A percentile compares a stretch with the other conserved stretches of the same genome.
These are phyloP conservation scores for Ophiosphaerella narmari DNA, from an alignment of 2,329 filamentous ascomycete genomes.

Conservation along the genomic window DNA sequence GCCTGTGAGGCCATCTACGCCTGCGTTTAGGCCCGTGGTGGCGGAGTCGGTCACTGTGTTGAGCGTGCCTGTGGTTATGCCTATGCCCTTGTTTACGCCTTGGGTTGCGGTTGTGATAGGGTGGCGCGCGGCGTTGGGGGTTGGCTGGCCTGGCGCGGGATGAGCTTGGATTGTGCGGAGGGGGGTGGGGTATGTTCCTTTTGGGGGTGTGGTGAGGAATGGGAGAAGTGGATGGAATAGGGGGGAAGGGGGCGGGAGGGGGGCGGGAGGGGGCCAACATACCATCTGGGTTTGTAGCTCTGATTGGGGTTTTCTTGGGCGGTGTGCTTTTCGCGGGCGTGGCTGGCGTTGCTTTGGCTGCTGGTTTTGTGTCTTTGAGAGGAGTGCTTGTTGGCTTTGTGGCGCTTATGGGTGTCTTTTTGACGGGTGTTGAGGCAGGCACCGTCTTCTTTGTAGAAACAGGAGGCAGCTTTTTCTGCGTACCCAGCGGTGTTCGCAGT, in stretches of 20 bases:
- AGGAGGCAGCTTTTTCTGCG: conserved; percentile 26
- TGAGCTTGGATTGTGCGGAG: conserved; percentile 28
- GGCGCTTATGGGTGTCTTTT: conserved; percentile 22
- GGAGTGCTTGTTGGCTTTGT: conserved; percentile 19
- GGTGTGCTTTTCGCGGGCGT: conserved; percentile 22
- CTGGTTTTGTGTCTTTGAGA: conserved; percentile 14
- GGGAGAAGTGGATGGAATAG: conserved; percentile 7
- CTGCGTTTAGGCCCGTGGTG: conserved; percentile 42
- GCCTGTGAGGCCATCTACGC: conserved; percentile 45
- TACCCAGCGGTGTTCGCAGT: conserved; percentile 23
- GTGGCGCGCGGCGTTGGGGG: conserved; percentile 42
- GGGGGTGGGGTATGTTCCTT: conserved; percentile 32
- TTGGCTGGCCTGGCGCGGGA: conserved; percentile 31
- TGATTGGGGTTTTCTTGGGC: conserved; percentile 30
- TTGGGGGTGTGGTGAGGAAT: conserved; percentile 8
- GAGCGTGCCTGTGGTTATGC: conserved; percentile 39
- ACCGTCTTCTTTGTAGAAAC: conserved; percentile 29
- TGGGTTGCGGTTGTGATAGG: conserved; percentile 40
- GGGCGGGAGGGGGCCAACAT: neutral
- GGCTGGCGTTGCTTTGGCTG: conserved; percentile 7
- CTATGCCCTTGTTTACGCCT: conserved; percentile 43
- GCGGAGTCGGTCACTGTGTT: conserved; percentile 46
- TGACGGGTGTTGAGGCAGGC: conserved; percentile 21
- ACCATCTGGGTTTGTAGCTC: conserved; percentile 28
- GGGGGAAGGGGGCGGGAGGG: conserved; percentile 8